Evolutionary conservation across 108 stramenopile genomes (phyloP).

Genomic region (Pseudonitzschia multistriata): DNA sequence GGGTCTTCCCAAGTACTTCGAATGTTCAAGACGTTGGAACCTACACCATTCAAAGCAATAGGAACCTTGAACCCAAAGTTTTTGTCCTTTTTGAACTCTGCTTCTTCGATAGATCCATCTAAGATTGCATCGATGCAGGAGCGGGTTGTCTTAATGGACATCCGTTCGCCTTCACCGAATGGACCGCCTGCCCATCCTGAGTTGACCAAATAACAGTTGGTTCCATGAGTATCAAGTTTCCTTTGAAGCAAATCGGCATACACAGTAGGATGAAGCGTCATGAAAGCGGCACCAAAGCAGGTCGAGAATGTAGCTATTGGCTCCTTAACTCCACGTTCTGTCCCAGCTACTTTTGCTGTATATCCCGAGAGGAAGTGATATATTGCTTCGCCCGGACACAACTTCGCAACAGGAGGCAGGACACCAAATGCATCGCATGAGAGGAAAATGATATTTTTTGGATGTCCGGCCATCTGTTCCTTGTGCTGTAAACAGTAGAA

Average conservation of each 20-base stretch:
- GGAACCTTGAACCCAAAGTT: conserved; percentile 95
- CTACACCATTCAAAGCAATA: conserved; percentile 75
- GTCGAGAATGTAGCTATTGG: conserved; percentile 91
- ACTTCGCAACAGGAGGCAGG: conserved; percentile 93
- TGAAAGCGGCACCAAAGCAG: conserved; percentile 98
- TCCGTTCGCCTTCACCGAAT: conserved; percentile 93
- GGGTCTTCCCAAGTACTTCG: conserved; percentile 89
- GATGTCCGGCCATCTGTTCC: conserved; percentile 93
- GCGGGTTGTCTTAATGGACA: conserved; percentile 96
- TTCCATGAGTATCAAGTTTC: conserved; percentile 86
- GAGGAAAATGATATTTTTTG: conserved; percentile 94
- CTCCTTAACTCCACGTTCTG: conserved; percentile 95
- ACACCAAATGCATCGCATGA: conserved; percentile 98
- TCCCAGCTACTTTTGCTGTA: conserved; percentile 98
- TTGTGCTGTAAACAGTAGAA: conserved; percentile 56
- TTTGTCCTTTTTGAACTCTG: conserved; percentile 73
- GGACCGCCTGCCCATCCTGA: conserved; percentile 97
- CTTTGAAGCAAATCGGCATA: conserved; percentile 94
- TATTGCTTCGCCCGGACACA: conserved; percentile 93
- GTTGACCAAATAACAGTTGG: conserved; percentile 94
- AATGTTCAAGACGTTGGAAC: conserved; percentile 78
- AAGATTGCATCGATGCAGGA: conserved; percentile 94
- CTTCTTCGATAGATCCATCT: conserved; percentile 86
- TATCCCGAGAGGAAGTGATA: conserved; percentile 98
- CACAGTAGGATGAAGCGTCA: conserved; percentile 92